Conservation (phyloP, 2,329 filamentous ascomycete genomes). For the Waltergamsia citrina region DNA sequence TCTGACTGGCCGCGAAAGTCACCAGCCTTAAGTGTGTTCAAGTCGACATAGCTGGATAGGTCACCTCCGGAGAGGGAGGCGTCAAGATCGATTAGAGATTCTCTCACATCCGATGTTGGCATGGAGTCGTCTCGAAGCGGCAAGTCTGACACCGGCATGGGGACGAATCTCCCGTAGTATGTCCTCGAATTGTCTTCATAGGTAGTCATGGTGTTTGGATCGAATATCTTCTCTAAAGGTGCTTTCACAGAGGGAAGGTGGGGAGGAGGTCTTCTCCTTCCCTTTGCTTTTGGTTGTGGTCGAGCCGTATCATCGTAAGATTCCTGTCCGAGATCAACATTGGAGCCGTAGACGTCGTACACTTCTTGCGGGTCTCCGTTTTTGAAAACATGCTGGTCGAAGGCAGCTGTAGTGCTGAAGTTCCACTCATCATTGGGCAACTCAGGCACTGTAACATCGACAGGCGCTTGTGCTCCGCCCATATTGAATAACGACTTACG, state of each 20-base stretch:
- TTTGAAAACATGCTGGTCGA: constrained; percentile 47
- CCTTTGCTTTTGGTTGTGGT: constrained; percentile 38
- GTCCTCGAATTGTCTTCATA: constrained; percentile 51
- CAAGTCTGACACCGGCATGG: constrained; percentile 40
- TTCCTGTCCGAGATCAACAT: constrained; percentile 40
- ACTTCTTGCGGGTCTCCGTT: constrained; percentile 47
- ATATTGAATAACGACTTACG: constrained; percentile 54
- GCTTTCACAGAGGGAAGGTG: constrained; percentile 46
- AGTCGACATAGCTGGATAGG: constrained; percentile 48
- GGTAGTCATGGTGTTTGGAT: constrained; percentile 54
- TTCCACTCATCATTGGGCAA: constrained; percentile 55
- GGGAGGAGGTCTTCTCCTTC: constrained; percentile 48
- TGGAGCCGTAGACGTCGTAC: constrained; percentile 49
- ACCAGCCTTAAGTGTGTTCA: constrained; percentile 49
- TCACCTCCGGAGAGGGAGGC: constrained; percentile 46
- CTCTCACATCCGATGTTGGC: constrained; percentile 39
- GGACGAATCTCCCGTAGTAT: constrained; percentile 44
- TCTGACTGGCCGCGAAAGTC: constrained; percentile 37
- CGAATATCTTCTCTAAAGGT: constrained; percentile 56
- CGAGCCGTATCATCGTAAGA: constrained; percentile 39
- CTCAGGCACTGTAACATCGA: constrained; percentile 31
- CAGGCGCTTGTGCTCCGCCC: constrained; percentile 47
- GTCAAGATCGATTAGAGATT: constrained; percentile 57
- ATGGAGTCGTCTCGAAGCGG: constrained; percentile 47
- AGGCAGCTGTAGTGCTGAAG: constrained; percentile 56